These are phyloP conservation scores for Clitopilus hobsonii DNA, from an alignment of 768 basidiomycete species.

Conservation along the genomic window DNA sequence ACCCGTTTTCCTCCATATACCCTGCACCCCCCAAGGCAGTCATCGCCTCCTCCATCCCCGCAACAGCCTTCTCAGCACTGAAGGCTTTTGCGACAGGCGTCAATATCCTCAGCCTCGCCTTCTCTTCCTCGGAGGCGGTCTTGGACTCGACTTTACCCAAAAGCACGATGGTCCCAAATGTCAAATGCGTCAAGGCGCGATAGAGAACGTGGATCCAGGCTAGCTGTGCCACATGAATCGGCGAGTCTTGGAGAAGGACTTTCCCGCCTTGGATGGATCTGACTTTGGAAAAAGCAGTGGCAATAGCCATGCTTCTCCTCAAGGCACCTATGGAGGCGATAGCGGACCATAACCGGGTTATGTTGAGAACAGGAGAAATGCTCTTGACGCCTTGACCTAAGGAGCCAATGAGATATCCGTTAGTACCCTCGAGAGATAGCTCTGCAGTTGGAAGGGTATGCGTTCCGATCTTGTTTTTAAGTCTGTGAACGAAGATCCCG, in stretches of 20 bases:
- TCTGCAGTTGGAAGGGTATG: slow-evolving; percentile 73
- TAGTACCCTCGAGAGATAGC: slow-evolving; percentile 52
- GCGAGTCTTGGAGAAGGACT: slow-evolving; percentile 45
- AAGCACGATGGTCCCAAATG: slow-evolving; percentile 53
- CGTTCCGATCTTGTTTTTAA: slow-evolving; percentile 80
- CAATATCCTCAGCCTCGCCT: slow-evolving; percentile 51
- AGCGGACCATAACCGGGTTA: slow-evolving; percentile 69
- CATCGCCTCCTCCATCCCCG: slow-evolving; percentile 74
- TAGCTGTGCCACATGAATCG: slow-evolving; percentile 62
- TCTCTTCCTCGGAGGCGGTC: slow-evolving; percentile 43
- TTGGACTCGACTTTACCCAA: slow-evolving; percentile 62
- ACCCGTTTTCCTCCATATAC: slow-evolving; percentile 80
- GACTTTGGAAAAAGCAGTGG: slow-evolving; percentile 57
- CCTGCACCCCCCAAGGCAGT: slow-evolving; percentile 69
- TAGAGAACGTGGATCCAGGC: slow-evolving; percentile 59
- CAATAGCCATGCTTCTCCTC: slow-evolving; percentile 60
- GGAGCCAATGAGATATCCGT: slow-evolving; percentile 59
- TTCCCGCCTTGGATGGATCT: slow-evolving; percentile 50
- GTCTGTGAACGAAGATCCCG: slow-evolving; percentile 62
- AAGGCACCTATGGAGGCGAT: slow-evolving; percentile 51
- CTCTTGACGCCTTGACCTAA: slow-evolving; percentile 58
- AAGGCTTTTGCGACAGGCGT: slow-evolving; percentile 73
- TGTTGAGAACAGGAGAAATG: slow-evolving; percentile 70
- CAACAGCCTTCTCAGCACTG: slow-evolving; percentile 55
- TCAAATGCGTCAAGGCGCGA: slow-evolving; percentile 59